Evolutionary conservation across 2,329 filamentous ascomycete species (phyloP), one percentile per base, ranked within the genome.

Genomic region (Pseudocercospora ulei): DNA sequence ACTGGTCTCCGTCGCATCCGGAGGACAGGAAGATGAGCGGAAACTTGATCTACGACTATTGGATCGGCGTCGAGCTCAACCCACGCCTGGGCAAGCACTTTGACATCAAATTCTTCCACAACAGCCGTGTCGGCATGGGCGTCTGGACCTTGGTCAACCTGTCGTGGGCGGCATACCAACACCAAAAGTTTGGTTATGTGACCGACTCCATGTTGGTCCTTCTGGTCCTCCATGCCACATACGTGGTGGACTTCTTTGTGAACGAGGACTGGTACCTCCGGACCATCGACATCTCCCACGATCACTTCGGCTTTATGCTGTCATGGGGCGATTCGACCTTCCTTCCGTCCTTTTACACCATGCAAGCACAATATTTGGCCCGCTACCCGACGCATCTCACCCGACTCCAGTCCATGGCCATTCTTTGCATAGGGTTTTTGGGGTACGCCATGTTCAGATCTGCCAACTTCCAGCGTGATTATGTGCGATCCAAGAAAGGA

Each of bases 301-400:
- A 50, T 11, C 48, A 50, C 14, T 50, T 50, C 27, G 48, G 48
- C n/a, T 48, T 50, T 35, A 48, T 48, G 45, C 38, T 50, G 2
- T 46, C 48, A 3, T 50, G 48, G 48, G 48, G 48, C 20, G 46
- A 48, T 16, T 46, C 45, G 11, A 50, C 42, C 11, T 50, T 48
- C 35, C 18, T 50, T 8, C 48, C 48, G 3, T 41, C 45, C 5
- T 48, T 48, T 39, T 50, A 50, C 30, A 50, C 47, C 14, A 23
- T 50, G 20, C 47, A 47, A 36, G 44, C 42, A 4, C 47, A 50
- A 23, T 50, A 48, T 27, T 29, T 50, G n/a, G 44, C 44, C 24
- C 44, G 47, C 11, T 48, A 50, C 35, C 47, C 47, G 19, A 48
- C 40, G 11, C 39, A 48, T 25, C 23, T 50, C 6, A 38, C 40